Evolutionary conservation across 352 stramenopile genomes (phyloP), one percentile per base, ranked within the genome.

Genomic region (Pythium apleroticum): DNA sequence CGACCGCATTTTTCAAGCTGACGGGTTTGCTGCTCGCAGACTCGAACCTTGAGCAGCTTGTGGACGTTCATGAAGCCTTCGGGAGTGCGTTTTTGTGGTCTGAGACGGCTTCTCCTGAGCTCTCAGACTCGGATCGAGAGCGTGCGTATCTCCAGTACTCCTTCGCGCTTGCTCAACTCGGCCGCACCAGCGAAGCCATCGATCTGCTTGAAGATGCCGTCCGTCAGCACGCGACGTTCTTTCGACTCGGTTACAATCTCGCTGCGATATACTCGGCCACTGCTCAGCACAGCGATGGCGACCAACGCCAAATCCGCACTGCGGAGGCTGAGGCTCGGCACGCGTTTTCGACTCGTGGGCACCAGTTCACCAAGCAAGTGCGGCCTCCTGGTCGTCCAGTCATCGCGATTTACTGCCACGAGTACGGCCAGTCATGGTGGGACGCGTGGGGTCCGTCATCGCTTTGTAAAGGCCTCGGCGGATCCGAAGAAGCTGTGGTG

Each of bases 381-480:
- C 74, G 76, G 30, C 63, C 75, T 27, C 27, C 54, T 12, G 59
- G 62, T 12, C 69, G 71, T 31, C 56, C 66, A 14, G 70, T 89
- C 0, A 57, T 98, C 1, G 87, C 76, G 0, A 80, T 98, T 25
- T 98, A 97, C 68, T 98, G 93, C 76, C 63, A 97, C 63, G 92
- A 98, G 60, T 98, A 98, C 53, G 86, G 77, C 0, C 87, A 98
- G 49, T 82, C 78, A 15, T 98, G 91, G 92, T 98, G 91, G 90
- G 75, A 73, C 0, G 41, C 81, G 11, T 98, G 92, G 92, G 90
- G 91, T 0, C 91, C 90, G 28, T 88, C 77, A 4, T 96, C 84
- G 1, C 69, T 94, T 5, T 30, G 35, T 14, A 73, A 57, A 0
- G 92, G 89, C 9, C 75, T 97, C 17, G 93, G 93, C 27, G 93